A percentile compares a stretch with the other conserved stretches of the same genome.
These are phyloP conservation scores for Aspergillus niger DNA, from an alignment of 2,329 filamentous ascomycete species.

Conservation along the genomic window DNA sequence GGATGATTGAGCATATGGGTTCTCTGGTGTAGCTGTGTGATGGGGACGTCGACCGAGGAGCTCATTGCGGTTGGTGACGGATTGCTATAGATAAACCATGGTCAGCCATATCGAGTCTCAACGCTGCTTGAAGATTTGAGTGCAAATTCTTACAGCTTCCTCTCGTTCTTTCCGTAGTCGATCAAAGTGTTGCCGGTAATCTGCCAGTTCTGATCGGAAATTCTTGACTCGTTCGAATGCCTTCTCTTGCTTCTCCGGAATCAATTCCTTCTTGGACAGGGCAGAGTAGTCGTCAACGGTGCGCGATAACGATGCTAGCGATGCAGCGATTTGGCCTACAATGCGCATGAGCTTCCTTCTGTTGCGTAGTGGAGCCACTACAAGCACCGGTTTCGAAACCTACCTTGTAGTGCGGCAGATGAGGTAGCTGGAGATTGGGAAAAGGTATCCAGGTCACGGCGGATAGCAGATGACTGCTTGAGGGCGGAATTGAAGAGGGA, in stretches of 20 bases:
- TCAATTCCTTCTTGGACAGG: constrained; percentile 84
- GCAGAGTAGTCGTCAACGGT: constrained; percentile 90
- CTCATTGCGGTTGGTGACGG: constrained; percentile 72
- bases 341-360: neutral
- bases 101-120: neutral
- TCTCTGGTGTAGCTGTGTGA: constrained; percentile 78
- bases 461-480: constrained; percentile 79
- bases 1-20: constrained; percentile 75
- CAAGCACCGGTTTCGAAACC: neutral
- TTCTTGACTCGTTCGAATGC: constrained; percentile 81
- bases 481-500: constrained; percentile 82
- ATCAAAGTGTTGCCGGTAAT: constrained; percentile 78
- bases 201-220: constrained; percentile 79
- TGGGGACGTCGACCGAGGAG: constrained; percentile 84
- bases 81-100: constrained; percentile 43
- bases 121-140: neutral
- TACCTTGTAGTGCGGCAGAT: constrained; percentile 64
- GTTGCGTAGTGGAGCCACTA: neutral
- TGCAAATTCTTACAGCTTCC: constrained; percentile 59
- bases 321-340: constrained; percentile 71
- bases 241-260: constrained; percentile 88
- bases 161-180: constrained; percentile 75
- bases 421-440: constrained; percentile 59
- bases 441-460: constrained; percentile 72
- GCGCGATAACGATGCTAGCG: constrained; percentile 78